A percentile compares a stretch with the other conserved stretches of the same genome.
phyloP scores from a whole-genome alignment of 371 early-diverging fungal species.

The Lichtheimia corymbifera region DNA sequence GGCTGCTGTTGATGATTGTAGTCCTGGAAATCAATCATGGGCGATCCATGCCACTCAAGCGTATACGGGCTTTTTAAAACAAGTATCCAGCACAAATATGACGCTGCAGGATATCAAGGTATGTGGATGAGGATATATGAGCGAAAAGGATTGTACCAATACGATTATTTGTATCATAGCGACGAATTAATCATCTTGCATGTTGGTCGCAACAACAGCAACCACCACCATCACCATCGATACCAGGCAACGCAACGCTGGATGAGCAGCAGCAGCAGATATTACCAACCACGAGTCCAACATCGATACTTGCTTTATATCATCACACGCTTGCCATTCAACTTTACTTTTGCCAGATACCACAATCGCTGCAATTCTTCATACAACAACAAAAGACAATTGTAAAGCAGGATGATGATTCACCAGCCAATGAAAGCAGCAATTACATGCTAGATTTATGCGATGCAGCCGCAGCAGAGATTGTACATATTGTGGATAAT shows the following conservation, averaged over 20 bases:
- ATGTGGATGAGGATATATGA: neutral
- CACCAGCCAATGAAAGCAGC: constrained; percentile 1
- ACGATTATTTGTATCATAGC: neutral
- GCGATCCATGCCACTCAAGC: constrained; percentile 17
- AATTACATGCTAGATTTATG: constrained; percentile 15
- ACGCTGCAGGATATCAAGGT: constrained; percentile 16
- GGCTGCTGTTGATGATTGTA: neutral
- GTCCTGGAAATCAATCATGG: constrained; percentile 15
- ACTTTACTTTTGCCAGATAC: constrained; percentile 14
- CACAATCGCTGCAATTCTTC: constrained; percentile 8
- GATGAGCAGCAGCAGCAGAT: neutral
- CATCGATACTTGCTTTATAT: constrained; percentile 19
- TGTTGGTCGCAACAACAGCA: neutral
- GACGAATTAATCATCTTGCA: neutral
- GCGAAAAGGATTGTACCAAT: too few species aligned
- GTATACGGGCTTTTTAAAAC: constrained; percentile 20
- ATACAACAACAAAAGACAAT: neutral
- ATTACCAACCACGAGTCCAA: constrained; percentile 3
- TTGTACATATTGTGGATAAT: constrained; percentile 17
- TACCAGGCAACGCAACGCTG: neutral
- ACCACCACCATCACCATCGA: neutral
- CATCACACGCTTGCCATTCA: constrained; percentile 24
- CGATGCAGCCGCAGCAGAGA: constrained; percentile 17
- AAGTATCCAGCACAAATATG: constrained; percentile 6
- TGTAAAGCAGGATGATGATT: neutral